phyloP scores from a whole-genome alignment of 1,284 basidiomycete genomes.

The Ganoderma resinaceum region DNA sequence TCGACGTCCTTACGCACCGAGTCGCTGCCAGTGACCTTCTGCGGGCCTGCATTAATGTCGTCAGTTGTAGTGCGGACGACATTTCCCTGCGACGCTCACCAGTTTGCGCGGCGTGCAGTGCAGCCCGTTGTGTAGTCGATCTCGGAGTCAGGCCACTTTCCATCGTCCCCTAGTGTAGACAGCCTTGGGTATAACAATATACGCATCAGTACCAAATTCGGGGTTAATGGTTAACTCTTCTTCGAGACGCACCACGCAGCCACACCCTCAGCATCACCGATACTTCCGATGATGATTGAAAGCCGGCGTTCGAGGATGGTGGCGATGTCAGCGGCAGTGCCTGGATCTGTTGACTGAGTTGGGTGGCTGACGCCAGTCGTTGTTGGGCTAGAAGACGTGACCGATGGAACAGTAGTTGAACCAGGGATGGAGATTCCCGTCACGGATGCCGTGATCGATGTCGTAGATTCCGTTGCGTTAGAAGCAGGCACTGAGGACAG shows the following conservation, averaged over 20 bases:
- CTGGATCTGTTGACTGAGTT: slow-evolving; percentile 18
- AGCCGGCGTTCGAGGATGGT: slow-evolving; percentile 33
- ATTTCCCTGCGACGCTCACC: slow-evolving; percentile 42
- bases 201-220: neutral
- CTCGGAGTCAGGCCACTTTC: slow-evolving; percentile 61
- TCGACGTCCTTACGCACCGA: slow-evolving; percentile 47
- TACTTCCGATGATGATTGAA: slow-evolving; percentile 32
- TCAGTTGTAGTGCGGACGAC: neutral
- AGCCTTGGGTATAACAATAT: slow-evolving; percentile 44
- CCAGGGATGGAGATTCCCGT: too few relatives aligned
- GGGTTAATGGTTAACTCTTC: neutral
- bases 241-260: slow-evolving; percentile 13
- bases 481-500: neutral
- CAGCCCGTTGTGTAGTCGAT: slow-evolving; percentile 69
- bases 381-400: neutral
- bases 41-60: slow-evolving; percentile 50
- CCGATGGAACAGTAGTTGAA: neutral
- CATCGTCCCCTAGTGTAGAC: slow-evolving; percentile 50
- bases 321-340: slow-evolving; percentile 29
- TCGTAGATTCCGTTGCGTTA: neutral
- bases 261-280: slow-evolving; percentile 10
- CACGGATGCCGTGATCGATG: neutral
- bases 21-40: slow-evolving; percentile 64
- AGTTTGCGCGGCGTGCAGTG: slow-evolving; percentile 64
- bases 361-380: slow-evolving; percentile 11